Evolutionary conservation across 2,329 filamentous ascomycete species (phyloP).

Genomic region (Sclerotinia nivalis): DNA sequence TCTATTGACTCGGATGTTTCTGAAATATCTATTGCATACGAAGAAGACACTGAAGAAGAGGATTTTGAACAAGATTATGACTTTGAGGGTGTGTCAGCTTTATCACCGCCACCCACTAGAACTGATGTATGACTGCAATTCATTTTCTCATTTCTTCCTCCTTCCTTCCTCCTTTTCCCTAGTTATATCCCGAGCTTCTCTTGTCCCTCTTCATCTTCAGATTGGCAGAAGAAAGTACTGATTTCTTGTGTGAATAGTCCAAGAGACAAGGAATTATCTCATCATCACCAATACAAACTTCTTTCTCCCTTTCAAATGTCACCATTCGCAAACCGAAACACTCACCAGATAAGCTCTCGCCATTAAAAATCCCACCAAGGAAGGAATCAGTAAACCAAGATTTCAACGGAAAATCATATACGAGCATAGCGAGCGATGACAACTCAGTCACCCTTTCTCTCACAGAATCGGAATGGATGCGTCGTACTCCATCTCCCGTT

Average conservation of each 20-base stretch:
- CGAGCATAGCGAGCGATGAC: conserved; percentile 10
- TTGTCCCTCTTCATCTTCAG: not conserved
- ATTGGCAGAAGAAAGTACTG: not conserved
- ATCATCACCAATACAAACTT: conserved; percentile 18
- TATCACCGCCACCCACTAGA: conserved; percentile 8
- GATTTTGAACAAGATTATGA: not conserved
- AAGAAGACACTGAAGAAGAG: not conserved
- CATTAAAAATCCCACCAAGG: conserved; percentile 1
- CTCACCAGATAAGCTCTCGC: not conserved
- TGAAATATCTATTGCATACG: not conserved
- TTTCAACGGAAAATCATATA: not conserved
- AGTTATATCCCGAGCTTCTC: not conserved
- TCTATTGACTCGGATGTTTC: conserved; percentile 20
- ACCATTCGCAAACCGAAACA: conserved; percentile 27
- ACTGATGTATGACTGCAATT: not conserved
- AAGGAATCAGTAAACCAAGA: not conserved
- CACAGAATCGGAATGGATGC: conserved; percentile 37
- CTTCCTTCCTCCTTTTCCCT: no score
- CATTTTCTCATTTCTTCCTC: not conserved
- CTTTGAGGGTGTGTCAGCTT: conserved; percentile 5
- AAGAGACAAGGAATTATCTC: conserved; percentile 26
- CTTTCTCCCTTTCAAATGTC: conserved; percentile 29
- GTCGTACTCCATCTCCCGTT: conserved; percentile 31
- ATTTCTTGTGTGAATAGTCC: not conserved
- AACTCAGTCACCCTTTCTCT: conserved; percentile 29